Base-by-base conservation (phyloP, 495 filamentous ascomycete genomes). In the Daldinia grandis region DNA sequence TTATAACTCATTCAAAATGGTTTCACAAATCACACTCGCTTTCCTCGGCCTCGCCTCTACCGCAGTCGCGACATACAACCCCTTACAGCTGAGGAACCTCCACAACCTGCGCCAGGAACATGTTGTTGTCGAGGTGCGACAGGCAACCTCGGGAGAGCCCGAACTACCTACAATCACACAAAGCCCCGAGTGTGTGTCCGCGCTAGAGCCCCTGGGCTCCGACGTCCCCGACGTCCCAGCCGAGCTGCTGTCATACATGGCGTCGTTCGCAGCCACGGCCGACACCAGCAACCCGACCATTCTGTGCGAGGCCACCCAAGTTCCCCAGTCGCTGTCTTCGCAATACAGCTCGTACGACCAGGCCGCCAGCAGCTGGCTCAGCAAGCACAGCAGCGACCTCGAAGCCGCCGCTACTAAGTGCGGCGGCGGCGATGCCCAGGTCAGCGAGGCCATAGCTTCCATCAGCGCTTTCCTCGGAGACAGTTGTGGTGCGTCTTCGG, bases 61-160 rank as follows among this genome's bases (percentile, higher is more conserved):
- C 30, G 64, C 70, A 25, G 12, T 19, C 19, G 70, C 70, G 1
- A 51, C 65, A 15, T 61, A 51, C 35, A 47, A 28, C 30, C 70
- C 70, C 0, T 4, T 50, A 24, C 65, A 56, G 4, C 51, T 73
- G 10, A 64, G 53, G 57, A 49, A 27, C 12, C 19, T 73, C 0
- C 49, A 30, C 25, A 24, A 55, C 54, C 56, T 72, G 21, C 54
- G 57, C 50, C 5, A 8, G 9, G 65, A 68, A 31, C 55, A 33
- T 33, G 50, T 68, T 9, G 65, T 73, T 0, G 56, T 73, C 42
- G 70, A 73, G 51, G 70, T 73, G 33, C 70, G 70, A 44, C 38
- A 73, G 25, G 65, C 35, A 3, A 5, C 47, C 21, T 19, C 51
- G 12, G 33, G 0, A 14, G 33, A 21, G 5, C 17, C 30, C 19